A percentile compares a stretch with the other conserved stretches of the same genome.
Conservation (phyloP, 2,329 filamentous ascomycete genomes). For the Nemania bipapillata region DNA sequence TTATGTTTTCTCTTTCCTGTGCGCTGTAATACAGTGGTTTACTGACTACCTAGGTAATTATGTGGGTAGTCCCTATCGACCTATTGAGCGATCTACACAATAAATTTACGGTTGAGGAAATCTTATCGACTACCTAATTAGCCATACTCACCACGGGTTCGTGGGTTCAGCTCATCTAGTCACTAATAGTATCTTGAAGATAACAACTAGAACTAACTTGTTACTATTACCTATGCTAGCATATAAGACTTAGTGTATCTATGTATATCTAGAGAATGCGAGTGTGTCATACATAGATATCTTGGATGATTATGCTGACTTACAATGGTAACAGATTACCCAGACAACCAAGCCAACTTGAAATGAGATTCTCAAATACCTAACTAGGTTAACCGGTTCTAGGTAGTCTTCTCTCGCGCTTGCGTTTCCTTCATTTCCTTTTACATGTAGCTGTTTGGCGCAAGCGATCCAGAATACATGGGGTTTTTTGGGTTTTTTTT, state of each 20-base stretch:
- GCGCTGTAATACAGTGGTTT: not conserved
- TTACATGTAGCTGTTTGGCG: conserved; percentile 1
- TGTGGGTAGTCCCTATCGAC: no score
- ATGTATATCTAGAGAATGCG: conserved; percentile 7
- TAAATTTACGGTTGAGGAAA: not conserved
- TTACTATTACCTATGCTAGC: conserved; percentile 5
- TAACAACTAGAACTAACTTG: conserved; percentile 5
- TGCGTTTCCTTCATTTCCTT: conserved; percentile 11
- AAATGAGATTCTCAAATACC: conserved; percentile 23
- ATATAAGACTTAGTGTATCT: not conserved
- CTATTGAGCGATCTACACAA: not conserved
- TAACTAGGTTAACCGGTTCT: not conserved
- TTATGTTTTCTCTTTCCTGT: not conserved
- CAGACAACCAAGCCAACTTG: not conserved
- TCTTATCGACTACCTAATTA: not conserved
- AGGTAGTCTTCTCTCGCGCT: not conserved
- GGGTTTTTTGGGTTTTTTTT: not conserved
- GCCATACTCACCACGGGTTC: not conserved
- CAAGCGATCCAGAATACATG: not conserved
- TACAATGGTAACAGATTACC: not conserved
- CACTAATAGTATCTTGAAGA: not conserved
- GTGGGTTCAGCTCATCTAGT: not conserved
- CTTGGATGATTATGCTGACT: not conserved
- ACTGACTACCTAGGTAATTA: not conserved
- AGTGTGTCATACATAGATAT: not conserved